Evolutionary conservation across 1,139 yeast species (phyloP).

Genomic region (Nadsonia commutata): DNA sequence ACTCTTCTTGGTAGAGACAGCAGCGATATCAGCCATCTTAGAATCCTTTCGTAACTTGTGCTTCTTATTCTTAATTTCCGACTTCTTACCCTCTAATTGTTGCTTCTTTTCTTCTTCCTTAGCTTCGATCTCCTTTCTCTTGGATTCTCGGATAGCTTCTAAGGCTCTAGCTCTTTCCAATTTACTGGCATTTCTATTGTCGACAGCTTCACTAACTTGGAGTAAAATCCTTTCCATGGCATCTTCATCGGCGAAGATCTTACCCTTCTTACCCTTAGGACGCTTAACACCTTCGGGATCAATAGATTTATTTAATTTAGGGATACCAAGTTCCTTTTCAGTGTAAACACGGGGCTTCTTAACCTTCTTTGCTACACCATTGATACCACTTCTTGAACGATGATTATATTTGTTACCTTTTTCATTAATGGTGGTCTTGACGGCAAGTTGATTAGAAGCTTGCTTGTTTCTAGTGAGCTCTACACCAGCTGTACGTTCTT

Average conservation of each 20-base stretch:
- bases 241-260: slow-evolving; percentile 72
- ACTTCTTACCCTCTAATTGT: slow-evolving; percentile 63
- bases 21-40: slow-evolving; percentile 5
- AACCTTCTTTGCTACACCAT: slow-evolving; percentile 14
- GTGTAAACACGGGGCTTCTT: slow-evolving; percentile 43
- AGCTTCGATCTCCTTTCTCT: slow-evolving; percentile 73
- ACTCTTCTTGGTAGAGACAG: background rate
- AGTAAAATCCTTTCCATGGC: slow-evolving; percentile 55
- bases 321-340: slow-evolving; percentile 68
- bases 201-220: slow-evolving; percentile 70
- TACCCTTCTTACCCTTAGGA: slow-evolving; percentile 79
- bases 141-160: slow-evolving; percentile 78
- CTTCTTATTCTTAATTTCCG: slow-evolving; percentile 50
- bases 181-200: slow-evolving; percentile 74
- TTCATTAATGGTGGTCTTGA: background rate
- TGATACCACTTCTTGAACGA: background rate
- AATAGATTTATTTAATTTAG: slow-evolving; percentile 66
- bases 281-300: slow-evolving; percentile 69
- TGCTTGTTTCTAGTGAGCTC: slow-evolving; percentile 12
- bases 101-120: slow-evolving; percentile 58
- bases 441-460: slow-evolving; percentile 10
- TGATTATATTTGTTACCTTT: background rate
- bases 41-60: slow-evolving; percentile 13
- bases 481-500: background rate
- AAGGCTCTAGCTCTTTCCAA: slow-evolving; percentile 78